These are phyloP conservation scores for Miscanthus sacchariflorus DNA, from an alignment of 202 grass and related monocot species.

Conservation along the genomic window DNA sequence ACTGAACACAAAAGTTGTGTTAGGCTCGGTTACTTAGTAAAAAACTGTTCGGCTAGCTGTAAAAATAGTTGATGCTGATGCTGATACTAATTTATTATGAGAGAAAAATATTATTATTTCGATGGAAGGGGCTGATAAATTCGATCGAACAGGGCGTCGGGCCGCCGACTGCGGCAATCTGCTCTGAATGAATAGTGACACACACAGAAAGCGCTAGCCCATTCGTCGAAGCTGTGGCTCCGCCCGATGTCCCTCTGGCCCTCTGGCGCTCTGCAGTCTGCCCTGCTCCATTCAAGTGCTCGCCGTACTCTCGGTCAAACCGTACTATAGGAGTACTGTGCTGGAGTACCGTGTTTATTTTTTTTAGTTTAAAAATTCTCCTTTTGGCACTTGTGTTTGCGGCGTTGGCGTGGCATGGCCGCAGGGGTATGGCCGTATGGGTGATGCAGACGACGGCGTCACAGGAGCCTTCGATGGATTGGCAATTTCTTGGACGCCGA, in stretches of 20 bases:
- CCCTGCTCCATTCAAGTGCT: not conserved
- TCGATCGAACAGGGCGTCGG: not conserved
- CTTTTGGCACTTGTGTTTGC: not conserved
- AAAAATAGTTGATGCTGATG: too few species aligned
- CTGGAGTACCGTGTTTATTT: too few species aligned
- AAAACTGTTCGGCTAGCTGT: not conserved
- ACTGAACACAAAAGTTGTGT: slow-evolving; percentile 12
- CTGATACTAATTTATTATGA: too few species aligned
- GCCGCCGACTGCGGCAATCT: not conserved
- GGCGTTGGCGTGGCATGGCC: not conserved
- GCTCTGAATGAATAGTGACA: slow-evolving; percentile 15
- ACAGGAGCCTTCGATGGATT: not conserved
- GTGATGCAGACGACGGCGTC: not conserved
- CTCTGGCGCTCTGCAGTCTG: not conserved
- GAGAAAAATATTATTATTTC: too few species aligned
- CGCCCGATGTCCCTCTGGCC: not conserved
- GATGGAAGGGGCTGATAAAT: too few species aligned
- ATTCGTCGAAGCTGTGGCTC: not conserved
- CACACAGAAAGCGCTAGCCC: not conserved
- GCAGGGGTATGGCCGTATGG: not conserved
- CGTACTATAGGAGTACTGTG: not conserved
- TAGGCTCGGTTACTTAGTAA: not conserved
- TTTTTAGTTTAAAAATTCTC: too few species aligned
- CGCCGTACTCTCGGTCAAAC: not conserved
- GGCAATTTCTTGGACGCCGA: not conserved